phyloP scores from a whole-genome alignment of 2,329 filamentous ascomycete species.

The Alternaria sp. region DNA sequence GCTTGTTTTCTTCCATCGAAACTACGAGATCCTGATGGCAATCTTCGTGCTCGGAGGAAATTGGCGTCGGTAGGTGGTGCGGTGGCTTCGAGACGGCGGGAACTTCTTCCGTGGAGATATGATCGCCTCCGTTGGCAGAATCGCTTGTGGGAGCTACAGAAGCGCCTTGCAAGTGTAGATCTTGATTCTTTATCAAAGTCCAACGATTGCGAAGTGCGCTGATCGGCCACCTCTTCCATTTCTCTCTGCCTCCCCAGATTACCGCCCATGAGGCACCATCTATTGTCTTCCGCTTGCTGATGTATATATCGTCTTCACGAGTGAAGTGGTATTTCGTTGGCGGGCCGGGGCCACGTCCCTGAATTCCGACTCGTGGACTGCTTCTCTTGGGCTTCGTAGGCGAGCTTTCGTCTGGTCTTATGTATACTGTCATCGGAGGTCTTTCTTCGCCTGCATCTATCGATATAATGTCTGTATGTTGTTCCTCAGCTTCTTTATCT shows the following conservation, averaged over 20 bases:
- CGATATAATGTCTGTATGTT: not conserved
- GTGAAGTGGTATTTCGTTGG: conserved; percentile 34
- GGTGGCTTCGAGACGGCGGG: conserved; percentile 8
- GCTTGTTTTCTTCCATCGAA: not conserved
- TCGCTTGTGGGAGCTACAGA: not conserved
- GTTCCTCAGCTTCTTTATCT: not conserved
- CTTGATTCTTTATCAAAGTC: conserved; percentile 20
- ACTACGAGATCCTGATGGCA: not conserved
- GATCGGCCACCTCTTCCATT: conserved; percentile 32
- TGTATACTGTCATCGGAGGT: not conserved
- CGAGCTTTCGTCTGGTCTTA: not conserved
- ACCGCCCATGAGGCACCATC: conserved; percentile 37
- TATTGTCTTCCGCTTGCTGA: conserved; percentile 42
- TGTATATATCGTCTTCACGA: conserved; percentile 45
- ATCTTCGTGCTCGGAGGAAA: conserved; percentile 31
- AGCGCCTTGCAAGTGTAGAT: conserved; percentile 12
- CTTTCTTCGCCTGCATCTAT: not conserved
- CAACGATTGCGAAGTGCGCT: conserved; percentile 26
- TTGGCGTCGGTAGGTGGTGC: conserved; percentile 43
- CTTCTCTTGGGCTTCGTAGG: conserved; percentile 12
- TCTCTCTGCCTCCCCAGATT: conserved; percentile 27
- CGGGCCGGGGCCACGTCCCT: conserved; percentile 7
- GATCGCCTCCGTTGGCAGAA: not conserved
- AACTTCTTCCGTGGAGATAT: not conserved
- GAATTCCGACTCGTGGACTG: conserved; percentile 25